phyloP scores from a whole-genome alignment of 108 stramenopile genomes.

The Heterococcus sp. region DNA sequence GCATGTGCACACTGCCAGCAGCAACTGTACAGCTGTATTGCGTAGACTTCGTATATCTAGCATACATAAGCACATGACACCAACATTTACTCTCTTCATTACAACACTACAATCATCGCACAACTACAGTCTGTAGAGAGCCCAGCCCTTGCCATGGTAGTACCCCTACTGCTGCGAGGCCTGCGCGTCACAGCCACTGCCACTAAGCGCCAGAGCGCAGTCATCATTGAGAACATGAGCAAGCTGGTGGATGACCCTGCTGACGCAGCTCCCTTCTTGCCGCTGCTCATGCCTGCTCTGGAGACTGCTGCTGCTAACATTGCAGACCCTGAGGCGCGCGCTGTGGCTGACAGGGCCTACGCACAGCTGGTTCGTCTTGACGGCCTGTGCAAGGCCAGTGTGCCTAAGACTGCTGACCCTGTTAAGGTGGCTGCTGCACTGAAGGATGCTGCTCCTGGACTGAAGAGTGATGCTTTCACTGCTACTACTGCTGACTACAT shows the following conservation, averaged over 20 bases:
- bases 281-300: conserved; percentile 85
- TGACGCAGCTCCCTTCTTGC: conserved; percentile 88
- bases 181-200: conserved; percentile 82
- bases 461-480: conserved; percentile 18
- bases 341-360: conserved; percentile 66
- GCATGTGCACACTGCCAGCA: no score
- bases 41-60: no score
- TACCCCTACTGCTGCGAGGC: conserved; percentile 85
- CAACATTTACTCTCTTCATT: no score
- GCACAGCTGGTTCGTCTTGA: conserved; percentile 40
- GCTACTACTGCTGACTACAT: conserved; percentile 10
- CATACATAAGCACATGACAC: no score
- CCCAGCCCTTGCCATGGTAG: conserved; percentile 84
- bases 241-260: conserved; percentile 85
- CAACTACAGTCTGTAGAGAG: conserved; percentile 82
- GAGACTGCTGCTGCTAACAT: conserved; percentile 86
- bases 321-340: conserved; percentile 93
- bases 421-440: not conserved
- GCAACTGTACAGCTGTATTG: no score
- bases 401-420: conserved; percentile 24
- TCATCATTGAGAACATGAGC: conserved; percentile 95
- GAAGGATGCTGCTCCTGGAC: not conserved
- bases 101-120: no score
- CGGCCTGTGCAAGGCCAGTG: conserved; percentile 22
- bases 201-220: conserved; percentile 81